phyloP scores from a whole-genome alignment of 2,329 filamentous ascomycete genomes.

The Bipolaris victoriae region DNA sequence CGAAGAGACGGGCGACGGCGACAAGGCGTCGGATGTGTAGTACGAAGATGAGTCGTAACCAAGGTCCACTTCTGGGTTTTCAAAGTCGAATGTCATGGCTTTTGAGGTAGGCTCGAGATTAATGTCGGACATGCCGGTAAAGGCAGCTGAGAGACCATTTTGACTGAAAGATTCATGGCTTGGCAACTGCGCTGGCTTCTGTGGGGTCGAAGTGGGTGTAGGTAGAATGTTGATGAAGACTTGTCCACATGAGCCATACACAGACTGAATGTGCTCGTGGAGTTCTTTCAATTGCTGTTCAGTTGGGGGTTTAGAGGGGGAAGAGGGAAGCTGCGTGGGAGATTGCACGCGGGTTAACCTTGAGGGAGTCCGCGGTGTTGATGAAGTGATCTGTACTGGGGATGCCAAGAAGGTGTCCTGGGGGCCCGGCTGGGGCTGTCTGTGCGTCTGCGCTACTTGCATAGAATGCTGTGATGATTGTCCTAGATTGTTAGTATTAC shows the following conservation, averaged over 20 bases:
- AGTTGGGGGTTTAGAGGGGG: constrained; percentile 46
- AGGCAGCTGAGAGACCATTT: constrained; percentile 64
- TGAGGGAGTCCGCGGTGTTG: constrained; percentile 44
- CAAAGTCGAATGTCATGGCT: constrained; percentile 49
- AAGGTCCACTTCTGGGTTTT: constrained; percentile 51
- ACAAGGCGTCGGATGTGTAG: constrained; percentile 59
- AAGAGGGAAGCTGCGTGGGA: constrained; percentile 41
- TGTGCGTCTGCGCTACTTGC: constrained; percentile 90
- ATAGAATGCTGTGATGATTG: constrained; percentile 75
- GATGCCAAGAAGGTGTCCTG: constrained; percentile 48
- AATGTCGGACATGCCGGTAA: constrained; percentile 59
- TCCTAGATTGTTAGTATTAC: constrained; percentile 63
- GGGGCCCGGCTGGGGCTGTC: constrained; percentile 78
- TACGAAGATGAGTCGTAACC: constrained; percentile 58
- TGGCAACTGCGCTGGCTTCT: constrained; percentile 49
- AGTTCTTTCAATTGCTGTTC: constrained; percentile 52
- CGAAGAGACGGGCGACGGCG: constrained; percentile 51
- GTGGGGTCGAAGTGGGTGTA: constrained; percentile 57
- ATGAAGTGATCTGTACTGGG: constrained; percentile 48
- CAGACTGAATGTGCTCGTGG: constrained; percentile 52
- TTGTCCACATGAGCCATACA: constrained; percentile 51
- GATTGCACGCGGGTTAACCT: constrained; percentile 42
- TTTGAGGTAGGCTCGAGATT: constrained; percentile 51
- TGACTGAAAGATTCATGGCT: constrained; percentile 57
- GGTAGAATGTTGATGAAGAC: constrained; percentile 59